These are phyloP conservation scores for Colletotrichum costaricense DNA, from an alignment of 2,329 filamentous ascomycete species.

Conservation along the genomic window DNA sequence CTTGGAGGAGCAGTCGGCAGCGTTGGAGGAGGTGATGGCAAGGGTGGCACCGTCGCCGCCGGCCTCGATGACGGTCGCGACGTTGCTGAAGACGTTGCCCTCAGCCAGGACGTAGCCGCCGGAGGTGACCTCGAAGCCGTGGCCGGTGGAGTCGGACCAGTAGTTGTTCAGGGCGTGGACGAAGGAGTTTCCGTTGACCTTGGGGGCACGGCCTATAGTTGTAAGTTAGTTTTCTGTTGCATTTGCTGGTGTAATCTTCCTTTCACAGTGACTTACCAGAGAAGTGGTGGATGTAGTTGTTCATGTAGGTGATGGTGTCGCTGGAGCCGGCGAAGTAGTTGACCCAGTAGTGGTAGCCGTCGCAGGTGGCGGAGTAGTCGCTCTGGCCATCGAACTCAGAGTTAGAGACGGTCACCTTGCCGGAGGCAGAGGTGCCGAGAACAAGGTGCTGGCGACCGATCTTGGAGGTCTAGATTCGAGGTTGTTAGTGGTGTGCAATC, in stretches of 20 bases:
- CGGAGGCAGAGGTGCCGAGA: slow-evolving; percentile 62
- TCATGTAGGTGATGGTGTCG: slow-evolving; percentile 68
- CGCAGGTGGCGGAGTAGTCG: slow-evolving; percentile 66
- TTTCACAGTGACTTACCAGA: slow-evolving; percentile 44
- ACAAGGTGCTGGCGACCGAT: slow-evolving; percentile 72
- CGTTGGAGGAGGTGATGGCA: slow-evolving; percentile 36
- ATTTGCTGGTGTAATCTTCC: no score
- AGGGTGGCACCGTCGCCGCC: slow-evolving; percentile 18
- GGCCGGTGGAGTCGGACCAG: slow-evolving; percentile 64
- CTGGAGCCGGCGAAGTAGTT: slow-evolving; percentile 66
- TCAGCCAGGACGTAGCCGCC: slow-evolving; percentile 61
- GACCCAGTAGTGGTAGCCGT: slow-evolving; percentile 70
- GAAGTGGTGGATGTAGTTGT: slow-evolving; percentile 71
- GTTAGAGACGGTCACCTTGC: slow-evolving; percentile 70
- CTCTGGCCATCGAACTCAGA: slow-evolving; percentile 66
- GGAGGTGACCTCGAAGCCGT: slow-evolving; percentile 64
- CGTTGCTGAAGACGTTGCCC: slow-evolving; percentile 68
- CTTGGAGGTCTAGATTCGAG: slow-evolving; percentile 54
- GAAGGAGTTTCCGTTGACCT: slow-evolving; percentile 65
- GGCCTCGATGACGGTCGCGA: slow-evolving; percentile 52
- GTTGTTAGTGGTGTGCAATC: neutral
- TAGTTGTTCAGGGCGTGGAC: slow-evolving; percentile 73
- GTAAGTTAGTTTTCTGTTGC: neutral
- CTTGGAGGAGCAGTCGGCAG: slow-evolving; percentile 51
- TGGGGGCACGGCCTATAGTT: slow-evolving; percentile 59